phyloP scores from a whole-genome alignment of 331 rosid genomes.

The Quercus lobata region DNA sequence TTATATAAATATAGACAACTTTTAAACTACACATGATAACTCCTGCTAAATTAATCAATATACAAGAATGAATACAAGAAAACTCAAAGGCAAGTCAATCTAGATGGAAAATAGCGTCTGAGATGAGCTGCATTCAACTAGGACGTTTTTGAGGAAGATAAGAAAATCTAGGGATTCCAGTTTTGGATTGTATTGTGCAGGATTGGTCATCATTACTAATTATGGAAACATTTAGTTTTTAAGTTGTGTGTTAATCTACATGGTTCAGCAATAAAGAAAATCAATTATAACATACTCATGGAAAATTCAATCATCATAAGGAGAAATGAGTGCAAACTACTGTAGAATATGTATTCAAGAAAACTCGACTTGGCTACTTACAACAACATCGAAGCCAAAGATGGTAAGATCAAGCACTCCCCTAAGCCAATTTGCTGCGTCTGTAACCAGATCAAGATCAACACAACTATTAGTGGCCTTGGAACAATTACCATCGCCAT shows the following conservation, averaged over 20 bases:
- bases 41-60: background rate
- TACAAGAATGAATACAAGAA: background rate
- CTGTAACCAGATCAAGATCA: constrained; percentile 51
- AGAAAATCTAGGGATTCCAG: background rate
- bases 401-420: constrained; percentile 61
- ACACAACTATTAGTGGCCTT: constrained; percentile 24
- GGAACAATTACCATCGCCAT: constrained; percentile 17
- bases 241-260: background rate
- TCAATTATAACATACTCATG: background rate
- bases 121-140: background rate
- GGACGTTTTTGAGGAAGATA: background rate
- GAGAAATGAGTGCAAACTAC: no score
- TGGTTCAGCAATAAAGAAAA: background rate
- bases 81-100: background rate
- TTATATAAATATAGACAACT: background rate
- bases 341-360: background rate
- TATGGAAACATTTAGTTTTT: background rate
- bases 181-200: background rate
- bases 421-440: constrained; percentile 69
- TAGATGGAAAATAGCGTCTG: background rate
- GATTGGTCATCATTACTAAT: background rate
- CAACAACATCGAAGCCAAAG: constrained; percentile 88
- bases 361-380: constrained; percentile 19
- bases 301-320: background rate
- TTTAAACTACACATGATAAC: background rate